A percentile compares a stretch with the other conserved stretches of the same genome.
Conservation (phyloP, 169 alveolate genomes). For the Eimeria sp. region DNA sequence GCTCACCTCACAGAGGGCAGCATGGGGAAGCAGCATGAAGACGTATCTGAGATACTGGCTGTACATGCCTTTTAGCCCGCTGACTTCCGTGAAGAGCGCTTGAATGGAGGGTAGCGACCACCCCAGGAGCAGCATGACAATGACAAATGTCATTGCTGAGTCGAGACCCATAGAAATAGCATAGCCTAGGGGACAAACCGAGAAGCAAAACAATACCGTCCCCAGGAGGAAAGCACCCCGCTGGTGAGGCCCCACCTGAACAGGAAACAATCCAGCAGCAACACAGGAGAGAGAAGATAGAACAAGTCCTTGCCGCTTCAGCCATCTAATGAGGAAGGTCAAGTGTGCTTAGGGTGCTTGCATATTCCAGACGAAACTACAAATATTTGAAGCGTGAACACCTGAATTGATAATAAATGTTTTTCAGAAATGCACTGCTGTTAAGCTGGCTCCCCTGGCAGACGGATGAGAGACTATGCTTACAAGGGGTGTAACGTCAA, state of each 20-base stretch:
- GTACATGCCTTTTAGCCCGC: slow-evolving; percentile 61
- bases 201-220: slow-evolving; percentile 28
- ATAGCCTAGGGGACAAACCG: slow-evolving; percentile 62
- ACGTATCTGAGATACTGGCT: slow-evolving; percentile 28
- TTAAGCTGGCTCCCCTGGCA: neutral
- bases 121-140: slow-evolving; percentile 64
- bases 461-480: neutral
- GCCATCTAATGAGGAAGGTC: neutral
- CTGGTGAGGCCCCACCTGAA: slow-evolving; percentile 68
- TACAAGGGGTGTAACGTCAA: slow-evolving; percentile 51
- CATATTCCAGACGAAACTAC: neutral
- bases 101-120: slow-evolving; percentile 70
- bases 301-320: neutral
- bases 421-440: neutral
- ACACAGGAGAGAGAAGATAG: neutral
- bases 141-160: slow-evolving; percentile 61
- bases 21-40: slow-evolving; percentile 62
- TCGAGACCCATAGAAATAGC: slow-evolving; percentile 66
- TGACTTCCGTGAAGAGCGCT: slow-evolving; percentile 58
- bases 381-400: too few relatives aligned
- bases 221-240: slow-evolving; percentile 62
- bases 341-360: neutral
- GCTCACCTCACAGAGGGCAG: slow-evolving; percentile 57
- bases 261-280: neutral
- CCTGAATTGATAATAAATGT: neutral